Conservation (phyloP, 305 asterid genomes). For the Caryopteris hybrid region DNA sequence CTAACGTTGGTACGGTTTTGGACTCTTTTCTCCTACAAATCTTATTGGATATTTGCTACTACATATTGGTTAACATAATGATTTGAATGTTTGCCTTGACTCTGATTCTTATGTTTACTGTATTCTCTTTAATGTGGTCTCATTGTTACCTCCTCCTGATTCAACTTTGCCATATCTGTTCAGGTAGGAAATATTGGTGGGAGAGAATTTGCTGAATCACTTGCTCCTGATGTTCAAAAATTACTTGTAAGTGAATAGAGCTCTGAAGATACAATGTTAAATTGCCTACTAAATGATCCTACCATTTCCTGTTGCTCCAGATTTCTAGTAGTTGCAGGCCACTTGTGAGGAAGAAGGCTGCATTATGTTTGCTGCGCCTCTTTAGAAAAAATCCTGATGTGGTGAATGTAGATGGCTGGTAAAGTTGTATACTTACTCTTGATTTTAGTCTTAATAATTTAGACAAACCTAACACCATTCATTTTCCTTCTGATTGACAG, state of each 20-base stretch:
- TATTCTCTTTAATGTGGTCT: not conserved
- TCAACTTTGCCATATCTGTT: constrained; percentile 19
- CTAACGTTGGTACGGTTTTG: constrained; percentile 72
- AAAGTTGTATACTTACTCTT: constrained; percentile 20
- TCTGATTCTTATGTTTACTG: not conserved
- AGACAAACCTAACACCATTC: not conserved
- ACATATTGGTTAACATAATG: constrained; percentile 13
- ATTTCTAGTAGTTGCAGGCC: constrained; percentile 97
- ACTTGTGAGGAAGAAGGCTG: constrained; percentile 99
- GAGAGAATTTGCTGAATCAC: constrained; percentile 95
- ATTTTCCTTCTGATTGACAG: constrained; percentile 38
- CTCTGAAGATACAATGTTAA: constrained; percentile 22
- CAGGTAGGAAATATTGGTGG: constrained; percentile 99
- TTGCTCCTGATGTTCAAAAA: constrained; percentile 99
- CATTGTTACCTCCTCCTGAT: constrained; percentile 8
- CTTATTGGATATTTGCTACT: constrained; percentile 10
- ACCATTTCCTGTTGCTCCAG: constrained; percentile 45
- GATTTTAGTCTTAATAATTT: constrained; percentile 5
- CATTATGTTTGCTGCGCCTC: constrained; percentile 91
- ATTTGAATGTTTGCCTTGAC: constrained; percentile 6
- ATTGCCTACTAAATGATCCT: constrained; percentile 22
- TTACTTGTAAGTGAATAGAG: constrained; percentile 67
- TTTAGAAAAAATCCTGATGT: constrained; percentile 97
- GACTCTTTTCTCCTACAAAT: constrained; percentile 5
- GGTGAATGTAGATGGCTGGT: constrained; percentile 99